A percentile compares a stretch with the other conserved stretches of the same genome.
Conservation (phyloP, 2,329 filamentous ascomycete genomes). For the Parascedosporium putredinis region DNA sequence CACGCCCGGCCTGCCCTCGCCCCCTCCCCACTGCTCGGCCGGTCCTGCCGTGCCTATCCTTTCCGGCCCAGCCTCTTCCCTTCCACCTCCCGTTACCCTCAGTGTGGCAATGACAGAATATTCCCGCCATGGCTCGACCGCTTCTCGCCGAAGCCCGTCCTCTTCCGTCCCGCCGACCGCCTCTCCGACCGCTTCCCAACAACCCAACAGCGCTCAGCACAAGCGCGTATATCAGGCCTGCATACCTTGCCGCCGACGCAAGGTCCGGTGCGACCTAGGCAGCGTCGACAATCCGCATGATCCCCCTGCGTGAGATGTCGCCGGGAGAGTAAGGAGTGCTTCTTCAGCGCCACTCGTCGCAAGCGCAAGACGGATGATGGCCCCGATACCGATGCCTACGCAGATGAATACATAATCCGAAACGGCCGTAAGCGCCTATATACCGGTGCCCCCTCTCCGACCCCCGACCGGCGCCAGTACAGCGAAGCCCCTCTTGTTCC, state of each 20-base stretch:
- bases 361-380: slow-evolving; percentile 71
- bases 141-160: neutral
- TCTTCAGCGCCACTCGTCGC: slow-evolving; percentile 86
- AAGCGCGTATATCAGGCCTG: slow-evolving; percentile 55
- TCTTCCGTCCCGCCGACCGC: neutral
- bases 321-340: slow-evolving; percentile 92
- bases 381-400: slow-evolving; percentile 31
- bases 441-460: slow-evolving; percentile 22
- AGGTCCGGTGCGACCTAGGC: slow-evolving; percentile 52
- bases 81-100: neutral
- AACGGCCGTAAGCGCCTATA: slow-evolving; percentile 62
- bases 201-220: slow-evolving; percentile 28
- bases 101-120: neutral
- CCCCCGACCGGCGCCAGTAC: slow-evolving; percentile 32
- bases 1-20: neutral
- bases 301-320: slow-evolving; percentile 90
- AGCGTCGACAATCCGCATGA: slow-evolving; percentile 90
- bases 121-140: slow-evolving; percentile 4
- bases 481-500: slow-evolving; percentile 51
- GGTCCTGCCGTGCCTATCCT: neutral
- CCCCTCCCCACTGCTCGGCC: neutral
- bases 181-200: slow-evolving; percentile 5
- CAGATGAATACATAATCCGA: slow-evolving; percentile 59
- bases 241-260: slow-evolving; percentile 50
- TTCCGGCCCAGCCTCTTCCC: neutral